Base-by-base conservation (phyloP, 768 basidiomycete genomes). In the Mycena epipterygia region DNA sequence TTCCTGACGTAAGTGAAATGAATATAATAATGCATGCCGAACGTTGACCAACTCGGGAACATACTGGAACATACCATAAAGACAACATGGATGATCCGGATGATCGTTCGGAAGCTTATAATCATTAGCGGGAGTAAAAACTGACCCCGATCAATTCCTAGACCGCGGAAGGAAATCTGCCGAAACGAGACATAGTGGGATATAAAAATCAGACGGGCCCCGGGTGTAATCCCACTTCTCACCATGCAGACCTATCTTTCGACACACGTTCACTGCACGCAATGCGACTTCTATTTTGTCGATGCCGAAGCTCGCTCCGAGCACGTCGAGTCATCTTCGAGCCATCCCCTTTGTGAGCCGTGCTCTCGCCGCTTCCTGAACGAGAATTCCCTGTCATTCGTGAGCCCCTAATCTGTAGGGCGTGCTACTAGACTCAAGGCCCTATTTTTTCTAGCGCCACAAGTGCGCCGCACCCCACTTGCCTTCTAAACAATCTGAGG, bases 281-380 rank as follows among this genome's bases (percentile, higher is more conserved):
- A 49, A 14, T 72, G 71, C 49, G 51, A 68, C 49, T 11, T 67
- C 37, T 6, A 58, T 19, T 72, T 72, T 32, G 21, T 30, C 39
- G 61, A 68, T 39, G 57, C 46, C 23, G 41, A 42, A 23, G 62
- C 67, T 49, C 67, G 62, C n/a, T 23, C 35, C 30, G 48, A 39
- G 42, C 67, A 73, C 46, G 48, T 73, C 48, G 59, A 60, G 21
- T 51, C 51, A 2, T 69, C 71, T 3, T 35, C 44, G 5, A 32
- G 12, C 41, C 71, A 68, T 41, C 67, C 71, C 52, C 30, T 21
- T 33, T 73, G 71, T 29, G 32, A 41, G 12, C 41, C 59, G 12
- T 73, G 71, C 52, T 29, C 44, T 27, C 62, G 71, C 5, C 57
- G 53, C 5, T 73, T 73, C 53, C 27, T 64, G 21, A 68, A 66